Evolutionary conservation across 2,329 filamentous ascomycete genomes (phyloP).

Genomic region (Clonostachys solani): DNA sequence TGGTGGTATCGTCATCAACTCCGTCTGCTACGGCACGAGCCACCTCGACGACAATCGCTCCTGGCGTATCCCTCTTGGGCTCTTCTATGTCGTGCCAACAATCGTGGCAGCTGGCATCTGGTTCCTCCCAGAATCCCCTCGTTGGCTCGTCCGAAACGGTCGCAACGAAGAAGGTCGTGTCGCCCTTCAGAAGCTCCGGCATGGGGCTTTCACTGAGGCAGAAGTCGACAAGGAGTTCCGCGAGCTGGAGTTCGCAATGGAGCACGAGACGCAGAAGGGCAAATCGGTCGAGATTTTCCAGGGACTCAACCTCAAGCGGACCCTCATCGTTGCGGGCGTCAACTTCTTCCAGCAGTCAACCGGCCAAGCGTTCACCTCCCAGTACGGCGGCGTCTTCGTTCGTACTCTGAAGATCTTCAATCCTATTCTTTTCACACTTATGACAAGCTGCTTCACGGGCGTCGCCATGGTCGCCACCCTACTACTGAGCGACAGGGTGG

Average conservation of each 20-base stretch:
- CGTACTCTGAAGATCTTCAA: constrained; percentile 16
- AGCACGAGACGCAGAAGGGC: constrained; percentile 8
- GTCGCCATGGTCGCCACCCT: constrained; percentile 5
- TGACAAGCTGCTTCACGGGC: constrained; percentile 7
- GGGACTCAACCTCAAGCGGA: constrained; percentile 11
- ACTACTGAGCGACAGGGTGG: constrained; percentile 6
- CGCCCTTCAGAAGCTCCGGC: too few relatives aligned
- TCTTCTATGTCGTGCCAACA: constrained; percentile 38
- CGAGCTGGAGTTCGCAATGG: too few relatives aligned
- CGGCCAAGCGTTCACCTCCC: constrained; percentile 15
- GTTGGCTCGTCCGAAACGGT: constrained; percentile 43
- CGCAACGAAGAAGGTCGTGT: constrained; percentile 28
- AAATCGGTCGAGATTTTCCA: constrained; percentile 9
- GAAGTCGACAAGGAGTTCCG: too few relatives aligned
- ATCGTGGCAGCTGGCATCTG: constrained; percentile 43
- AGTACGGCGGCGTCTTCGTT: constrained; percentile 20
- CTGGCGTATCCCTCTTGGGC: constrained; percentile 39
- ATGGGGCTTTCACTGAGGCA: too few relatives aligned
- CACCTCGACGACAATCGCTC: constrained; percentile 28
- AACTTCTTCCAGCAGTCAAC: constrained; percentile 21
- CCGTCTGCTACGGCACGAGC: constrained; percentile 43
- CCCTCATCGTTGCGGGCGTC: constrained; percentile 12
- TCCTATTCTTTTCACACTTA: constrained; percentile 13
- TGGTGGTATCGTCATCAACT: constrained; percentile 42
- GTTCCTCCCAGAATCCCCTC: constrained; percentile 54